Evolutionary conservation across 345 rosid species (phyloP), one percentile per base, ranked within the genome.

Genomic region (Toxicodendron radicans): DNA sequence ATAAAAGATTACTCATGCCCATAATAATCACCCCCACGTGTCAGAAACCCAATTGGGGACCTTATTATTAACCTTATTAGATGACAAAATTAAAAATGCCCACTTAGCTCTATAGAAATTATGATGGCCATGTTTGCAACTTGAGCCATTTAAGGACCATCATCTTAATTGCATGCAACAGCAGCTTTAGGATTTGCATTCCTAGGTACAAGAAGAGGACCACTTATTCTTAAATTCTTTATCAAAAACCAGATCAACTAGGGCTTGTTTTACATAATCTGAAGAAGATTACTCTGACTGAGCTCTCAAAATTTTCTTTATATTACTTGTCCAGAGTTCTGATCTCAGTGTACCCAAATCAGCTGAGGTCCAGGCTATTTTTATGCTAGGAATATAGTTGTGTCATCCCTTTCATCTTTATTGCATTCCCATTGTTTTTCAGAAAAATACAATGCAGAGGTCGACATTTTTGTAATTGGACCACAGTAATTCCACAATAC

Each of bases 391-490:
- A 73, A 70, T 67, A 20, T 75, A 32, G 82, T 10, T 75, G 82
- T 70, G 41, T 70, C n/a, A 66, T 80, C 80, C 73, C 74, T 80
- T 78, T 83, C 79, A 46, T 74, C 49, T 62, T 79, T 75, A 79
- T 77, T 72, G 33, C 64, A 33, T 75, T 62, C 73, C 41, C 32
- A 16, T 38, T 0, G 70, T 33, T 58, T 30, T 32, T 6, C 3
- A 32, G 63, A 65, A 58, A 56, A 21, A 9, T 53, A 57, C 72
- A 14, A 54, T 35, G 45, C 48, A 48, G 14, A 16, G 45, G 51
- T 45, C 17, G 20, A 10, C 10, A 24, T 11, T 61, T 14, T 58
- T 58, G 8, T 38, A n/a, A n/a, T n/a, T n/a, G n/a, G n/a, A n/a
- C n/a, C n/a, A n/a, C n/a, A n/a, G n/a, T n/a, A n/a, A n/a, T n/a